A percentile compares a stretch with the other conserved stretches of the same genome.
Conservation (phyloP, 345 rosid species). For the Murraya paniculata region DNA sequence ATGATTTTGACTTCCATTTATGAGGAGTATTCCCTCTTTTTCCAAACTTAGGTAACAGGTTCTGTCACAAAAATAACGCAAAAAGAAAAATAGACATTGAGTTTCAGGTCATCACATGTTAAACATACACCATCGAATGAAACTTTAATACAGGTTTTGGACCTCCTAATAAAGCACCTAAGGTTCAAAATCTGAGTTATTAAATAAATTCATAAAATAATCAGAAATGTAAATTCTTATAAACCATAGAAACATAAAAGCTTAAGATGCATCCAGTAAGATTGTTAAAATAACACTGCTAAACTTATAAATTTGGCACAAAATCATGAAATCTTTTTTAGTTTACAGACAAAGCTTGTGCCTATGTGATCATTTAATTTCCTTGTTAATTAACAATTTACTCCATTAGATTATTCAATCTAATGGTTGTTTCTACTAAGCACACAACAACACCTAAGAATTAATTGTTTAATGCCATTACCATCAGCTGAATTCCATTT, state of each 20-base stretch:
- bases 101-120: neutral
- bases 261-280: neutral
- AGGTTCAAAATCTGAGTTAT: neutral
- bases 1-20: constrained; percentile 27
- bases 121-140: neutral
- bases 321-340: neutral
- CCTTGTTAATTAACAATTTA: neutral
- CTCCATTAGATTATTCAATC: neutral
- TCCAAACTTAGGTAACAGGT: constrained; percentile 18
- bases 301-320: neutral
- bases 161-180: neutral
- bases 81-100: neutral
- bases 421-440: neutral
- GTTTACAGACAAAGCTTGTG: neutral
- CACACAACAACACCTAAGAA: neutral
- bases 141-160: neutral
- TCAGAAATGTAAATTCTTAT: neutral
- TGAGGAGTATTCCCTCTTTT: neutral
- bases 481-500: neutral
- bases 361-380: neutral
- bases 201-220: neutral
- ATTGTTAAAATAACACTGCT: neutral
- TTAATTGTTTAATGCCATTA: neutral
- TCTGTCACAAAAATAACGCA: constrained; percentile 27
- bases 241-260: neutral